Percentiles rank a stretch among this genome's conserved stretches.
Evolutionary conservation across 2,329 filamentous ascomycete species (phyloP).

Genomic region (Diplodia mutila): DNA sequence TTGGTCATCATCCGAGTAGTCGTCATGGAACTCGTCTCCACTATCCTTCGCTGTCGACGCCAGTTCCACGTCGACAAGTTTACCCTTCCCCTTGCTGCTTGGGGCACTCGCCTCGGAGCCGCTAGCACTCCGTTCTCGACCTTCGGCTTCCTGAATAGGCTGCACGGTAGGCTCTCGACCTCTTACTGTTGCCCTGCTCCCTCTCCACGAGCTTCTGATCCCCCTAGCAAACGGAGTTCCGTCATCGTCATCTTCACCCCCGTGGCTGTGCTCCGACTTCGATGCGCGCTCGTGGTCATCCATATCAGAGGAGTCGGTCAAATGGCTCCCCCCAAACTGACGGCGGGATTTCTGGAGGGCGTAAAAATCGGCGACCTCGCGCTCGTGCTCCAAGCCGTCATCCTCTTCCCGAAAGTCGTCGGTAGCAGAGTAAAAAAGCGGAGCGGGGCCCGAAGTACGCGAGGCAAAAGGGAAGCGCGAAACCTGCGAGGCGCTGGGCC

Average conservation of each 20-base stretch:
- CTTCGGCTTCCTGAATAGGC: slow-evolving; percentile 40
- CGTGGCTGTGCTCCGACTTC: slow-evolving; percentile 51
- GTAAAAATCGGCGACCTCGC: slow-evolving; percentile 92
- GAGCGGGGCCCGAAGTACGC: slow-evolving; percentile 78
- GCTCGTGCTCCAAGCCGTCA: slow-evolving; percentile 85
- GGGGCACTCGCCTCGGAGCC: slow-evolving; percentile 47
- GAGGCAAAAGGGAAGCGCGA: slow-evolving; percentile 79
- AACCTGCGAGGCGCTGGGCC: slow-evolving; percentile 69
- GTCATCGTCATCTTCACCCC: slow-evolving; percentile 43
- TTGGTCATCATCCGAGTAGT: slow-evolving; percentile 42
- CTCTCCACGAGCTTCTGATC: slow-evolving; percentile 62
- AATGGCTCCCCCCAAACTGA: slow-evolving; percentile 80
- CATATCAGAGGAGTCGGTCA: slow-evolving; percentile 84
- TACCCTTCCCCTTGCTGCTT: slow-evolving; percentile 62
- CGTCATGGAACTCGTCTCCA: slow-evolving; percentile 48
- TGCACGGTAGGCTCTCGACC: slow-evolving; percentile 40
- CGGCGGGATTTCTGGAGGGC: slow-evolving; percentile 87
- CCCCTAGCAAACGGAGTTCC: slow-evolving; percentile 48
- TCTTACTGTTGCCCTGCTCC: slow-evolving; percentile 48
- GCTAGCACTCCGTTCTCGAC: slow-evolving; percentile 45
- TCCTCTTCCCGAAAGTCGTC: slow-evolving; percentile 93
- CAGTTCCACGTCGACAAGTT: slow-evolving; percentile 84
- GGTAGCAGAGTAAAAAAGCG: slow-evolving; percentile 89
- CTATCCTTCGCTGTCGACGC: slow-evolving; percentile 61
- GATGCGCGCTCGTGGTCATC: slow-evolving; percentile 65